Evolutionary conservation across 2,329 filamentous ascomycete genomes (phyloP), one percentile per base, ranked within the genome.

Genomic region (Colletotrichum sp.): DNA sequence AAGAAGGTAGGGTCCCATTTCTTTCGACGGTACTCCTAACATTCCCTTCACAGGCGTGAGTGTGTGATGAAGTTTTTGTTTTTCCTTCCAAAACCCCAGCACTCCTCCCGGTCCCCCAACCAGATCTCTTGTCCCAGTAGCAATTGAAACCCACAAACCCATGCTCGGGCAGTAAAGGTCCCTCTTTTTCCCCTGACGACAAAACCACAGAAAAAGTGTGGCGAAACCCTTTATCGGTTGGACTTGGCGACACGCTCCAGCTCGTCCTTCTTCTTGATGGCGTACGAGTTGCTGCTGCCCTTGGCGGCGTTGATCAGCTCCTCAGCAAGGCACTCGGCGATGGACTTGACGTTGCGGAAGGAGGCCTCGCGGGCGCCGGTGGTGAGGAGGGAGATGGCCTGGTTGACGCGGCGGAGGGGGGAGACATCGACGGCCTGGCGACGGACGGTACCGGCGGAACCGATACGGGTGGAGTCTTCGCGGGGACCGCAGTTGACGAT

Each of bases 211-310:
- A 18, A 36, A 34, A 81, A 82, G 80, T 48, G 38, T 81, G 83
- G 81, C 80, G 80, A 84, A 84, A 82, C 81, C 85, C 82, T 96
- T 96, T 99, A 99, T 94, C 97, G 95, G 94, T 99, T 99, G 93
- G 93, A 95, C 95, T 99, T 99, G 91, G 97, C 97, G 85, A 99
- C 97, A 97, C 97, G 97, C 94, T 99, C 97, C 91, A 99, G 90
- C 94, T 99, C 98, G 90, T 99, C 97, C 96, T 99, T 99, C 96
- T 99, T 99, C 96, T 99, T 99, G 94, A 99, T 99, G 86, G 98
- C 97, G 89, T 99, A 99, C 83, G 96, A 98, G 96, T 99, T 99
- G 91, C 95, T 98, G 94, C 94, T 98, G 86, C 97, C 97, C 95
- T 99, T 99, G 89, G 98, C 98, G 87, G 98, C 98, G 93, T 99